phyloP scores from a whole-genome alignment of 345 rosid species.

The Pelargonium nanum region DNA sequence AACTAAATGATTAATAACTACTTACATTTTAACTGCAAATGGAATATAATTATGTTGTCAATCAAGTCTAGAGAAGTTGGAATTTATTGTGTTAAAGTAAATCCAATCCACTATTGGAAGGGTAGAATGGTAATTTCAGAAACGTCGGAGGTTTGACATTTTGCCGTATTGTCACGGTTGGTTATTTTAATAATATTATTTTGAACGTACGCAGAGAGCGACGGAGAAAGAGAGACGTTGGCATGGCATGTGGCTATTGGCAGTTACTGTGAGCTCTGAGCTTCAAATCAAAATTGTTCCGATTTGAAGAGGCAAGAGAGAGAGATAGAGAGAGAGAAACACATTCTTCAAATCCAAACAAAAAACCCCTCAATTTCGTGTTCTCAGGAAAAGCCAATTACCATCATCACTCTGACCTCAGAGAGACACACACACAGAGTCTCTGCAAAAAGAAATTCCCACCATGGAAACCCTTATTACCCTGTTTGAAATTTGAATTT shows the following conservation, averaged over 20 bases:
- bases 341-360: no score
- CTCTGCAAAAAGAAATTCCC: no score
- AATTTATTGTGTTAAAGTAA: no score
- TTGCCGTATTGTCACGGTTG: neutral
- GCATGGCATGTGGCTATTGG: slow-evolving; percentile 19
- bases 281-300: slow-evolving; percentile 33
- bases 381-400: neutral
- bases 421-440: no score
- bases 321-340: no score
- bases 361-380: neutral
- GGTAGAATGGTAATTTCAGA: neutral
- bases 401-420: neutral
- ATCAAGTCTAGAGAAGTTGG: no score
- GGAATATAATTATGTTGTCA: no score
- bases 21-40: no score
- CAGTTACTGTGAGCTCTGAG: slow-evolving; percentile 4
- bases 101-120: no score
- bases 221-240: slow-evolving; percentile 38
- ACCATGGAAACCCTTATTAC: neutral
- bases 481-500: neutral
- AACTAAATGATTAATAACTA: no score
- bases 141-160: neutral
- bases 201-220: slow-evolving; percentile 25
- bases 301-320: neutral
- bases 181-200: slow-evolving; percentile 16